Evolutionary conservation across 2,329 filamentous ascomycete species (phyloP).

Genomic region (Aplosporella prunicola): DNA sequence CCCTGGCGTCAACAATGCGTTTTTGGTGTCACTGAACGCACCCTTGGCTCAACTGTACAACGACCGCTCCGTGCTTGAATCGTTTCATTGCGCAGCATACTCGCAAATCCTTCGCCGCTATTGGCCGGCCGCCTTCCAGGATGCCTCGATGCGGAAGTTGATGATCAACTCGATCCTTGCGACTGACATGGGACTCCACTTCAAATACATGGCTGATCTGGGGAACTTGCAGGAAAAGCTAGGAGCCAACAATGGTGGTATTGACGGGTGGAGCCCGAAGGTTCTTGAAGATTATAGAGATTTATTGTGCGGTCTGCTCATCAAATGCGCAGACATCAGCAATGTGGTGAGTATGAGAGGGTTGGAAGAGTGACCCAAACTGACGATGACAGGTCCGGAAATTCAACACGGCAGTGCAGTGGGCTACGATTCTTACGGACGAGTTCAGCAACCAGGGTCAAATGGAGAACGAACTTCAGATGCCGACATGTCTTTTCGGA

Average conservation of each 20-base stretch:
- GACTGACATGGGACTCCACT: conserved; percentile 95
- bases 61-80: conserved; percentile 90
- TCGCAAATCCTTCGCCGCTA: conserved; percentile 89
- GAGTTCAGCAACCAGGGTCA: conserved; percentile 88
- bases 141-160: conserved; percentile 69
- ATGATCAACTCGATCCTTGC: conserved; percentile 98
- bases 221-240: conserved; percentile 72
- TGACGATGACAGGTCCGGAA: conserved; percentile 57
- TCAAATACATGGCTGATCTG: conserved; percentile 89
- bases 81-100: conserved; percentile 94
- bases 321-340: conserved; percentile 98
- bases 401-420: conserved; percentile 71
- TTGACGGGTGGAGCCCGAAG: conserved; percentile 68
- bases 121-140: conserved; percentile 76
- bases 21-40: conserved; percentile 82
- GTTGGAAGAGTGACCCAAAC: background rate
- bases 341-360: conserved; percentile 65
- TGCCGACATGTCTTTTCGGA: conserved; percentile 76
- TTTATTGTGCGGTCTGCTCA: conserved; percentile 78
- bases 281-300: conserved; percentile 67
- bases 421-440: conserved; percentile 90
- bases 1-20: conserved; percentile 96
- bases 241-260: conserved; percentile 51
- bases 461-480: conserved; percentile 82
- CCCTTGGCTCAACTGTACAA: conserved; percentile 94